Evolutionary conservation across 371 early-diverging fungal species (phyloP), one percentile per base, ranked within the genome.

Genomic region (Rhizomucor pusillus): DNA sequence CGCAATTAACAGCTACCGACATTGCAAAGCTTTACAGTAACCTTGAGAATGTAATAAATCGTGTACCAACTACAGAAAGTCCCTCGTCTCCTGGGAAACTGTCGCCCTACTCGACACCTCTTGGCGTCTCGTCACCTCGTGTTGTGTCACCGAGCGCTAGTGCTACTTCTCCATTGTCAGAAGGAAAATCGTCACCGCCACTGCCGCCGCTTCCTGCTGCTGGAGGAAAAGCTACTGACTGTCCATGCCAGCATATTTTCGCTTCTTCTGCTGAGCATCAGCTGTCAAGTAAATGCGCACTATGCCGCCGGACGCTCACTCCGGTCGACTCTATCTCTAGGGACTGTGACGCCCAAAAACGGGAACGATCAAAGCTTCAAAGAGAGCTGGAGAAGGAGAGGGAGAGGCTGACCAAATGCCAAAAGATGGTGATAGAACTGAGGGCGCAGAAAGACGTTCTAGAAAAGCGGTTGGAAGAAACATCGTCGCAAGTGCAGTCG

Each of bases 271-370:
- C 54, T 1, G 47, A 48, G 16, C 57, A 69, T 19, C 53, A 63
- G 6, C 29, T 7, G 29, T 29, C 29, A 29, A 57, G 59, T 9
- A 56, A 56, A 19, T 85, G 86, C 52, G 71, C 70, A 10, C 60
- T 80, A n/a, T 85, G 86, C 19, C 37, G 50, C 81, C 35, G 75
- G 68, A 19, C 71, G 72, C 11, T 57, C 79, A n/a, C 59, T 69
- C 5, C 59, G 64, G 29, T 29, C 29, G 29, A 29, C 5, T 29
- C 29, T 29, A 3, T 29, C 5, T 29, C 7, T 29, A 29, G 29
- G 5, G 81, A 82, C 51, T 69, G 67, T 25, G 56, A 62, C 6
- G 65, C 68, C 19, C 65, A 74, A n/a, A 51, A 70, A 47, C 56
- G 70, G 25, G 75, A 83, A 49, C 55, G 77, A 22, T 60, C 63